Conservation (phyloP, 208 protist species). For the Phytomonas sp. region DNA sequence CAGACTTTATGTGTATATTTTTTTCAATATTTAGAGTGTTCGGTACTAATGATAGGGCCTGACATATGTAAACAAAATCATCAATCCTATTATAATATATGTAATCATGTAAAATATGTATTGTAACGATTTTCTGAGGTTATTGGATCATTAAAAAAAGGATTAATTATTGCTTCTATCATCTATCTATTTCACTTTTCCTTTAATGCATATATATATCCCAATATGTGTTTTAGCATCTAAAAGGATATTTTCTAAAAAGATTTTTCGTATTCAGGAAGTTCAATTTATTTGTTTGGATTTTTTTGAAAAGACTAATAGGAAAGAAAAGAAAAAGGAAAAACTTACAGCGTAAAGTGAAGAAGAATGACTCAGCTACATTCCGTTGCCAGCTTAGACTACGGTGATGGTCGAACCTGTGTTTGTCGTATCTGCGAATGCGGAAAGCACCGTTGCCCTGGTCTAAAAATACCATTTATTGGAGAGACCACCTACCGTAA, state of each 20-base stretch:
- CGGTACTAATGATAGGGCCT: background rate
- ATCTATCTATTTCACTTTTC: background rate
- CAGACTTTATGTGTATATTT: conserved; percentile 1
- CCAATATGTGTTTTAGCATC: background rate
- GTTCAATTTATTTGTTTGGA: background rate
- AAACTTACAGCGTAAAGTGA: background rate
- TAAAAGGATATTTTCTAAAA: conserved; percentile 2
- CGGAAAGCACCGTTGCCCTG: conserved; percentile 75
- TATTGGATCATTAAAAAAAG: background rate
- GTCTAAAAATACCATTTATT: conserved; percentile 68
- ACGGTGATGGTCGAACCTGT: conserved; percentile 83
- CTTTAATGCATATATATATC: background rate
- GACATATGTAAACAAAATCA: background rate
- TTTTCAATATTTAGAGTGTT: background rate
- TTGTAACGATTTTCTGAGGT: background rate
- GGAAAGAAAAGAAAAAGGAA: background rate
- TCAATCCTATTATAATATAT: background rate
- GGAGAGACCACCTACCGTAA: conserved; percentile 83
- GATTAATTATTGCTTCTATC: background rate
- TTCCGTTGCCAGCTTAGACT: conserved; percentile 81
- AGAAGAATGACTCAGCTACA: conserved; percentile 75
- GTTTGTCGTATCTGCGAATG: conserved; percentile 85
- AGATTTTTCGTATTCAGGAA: background rate
- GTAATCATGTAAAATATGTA: background rate
- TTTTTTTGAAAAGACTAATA: background rate